phyloP scores from a whole-genome alignment of 768 basidiomycete species.

The Chlorophyllum brunneum region DNA sequence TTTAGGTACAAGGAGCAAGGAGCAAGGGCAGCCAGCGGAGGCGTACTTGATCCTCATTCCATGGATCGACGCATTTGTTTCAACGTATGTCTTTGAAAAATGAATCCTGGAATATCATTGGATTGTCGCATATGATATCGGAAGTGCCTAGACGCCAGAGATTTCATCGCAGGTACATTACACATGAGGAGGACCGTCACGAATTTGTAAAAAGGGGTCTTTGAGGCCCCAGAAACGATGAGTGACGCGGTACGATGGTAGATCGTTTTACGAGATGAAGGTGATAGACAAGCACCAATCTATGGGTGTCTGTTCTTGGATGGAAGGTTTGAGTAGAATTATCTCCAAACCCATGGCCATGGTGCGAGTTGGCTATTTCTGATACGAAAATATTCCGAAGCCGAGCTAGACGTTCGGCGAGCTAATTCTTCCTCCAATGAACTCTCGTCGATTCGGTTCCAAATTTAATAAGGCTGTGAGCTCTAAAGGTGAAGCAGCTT shows the following conservation, averaged over 20 bases:
- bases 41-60: neutral
- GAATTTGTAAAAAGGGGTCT: neutral
- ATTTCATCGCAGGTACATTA: neutral
- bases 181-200: neutral
- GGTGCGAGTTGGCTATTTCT: constrained; percentile 9
- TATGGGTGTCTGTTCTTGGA: neutral
- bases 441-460: constrained; percentile 1
- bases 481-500: neutral
- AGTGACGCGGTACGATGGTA: neutral
- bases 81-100: neutral
- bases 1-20: neutral
- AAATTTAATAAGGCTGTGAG: neutral
- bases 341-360: constrained; percentile 7
- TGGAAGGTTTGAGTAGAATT: constrained; percentile 6
- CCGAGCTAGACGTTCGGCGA: constrained; percentile 2
- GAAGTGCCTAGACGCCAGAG: neutral
- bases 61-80: neutral
- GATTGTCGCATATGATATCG: neutral
- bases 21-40: neutral
- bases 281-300: constrained; percentile 2
- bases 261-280: constrained; percentile 5
- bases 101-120: neutral
- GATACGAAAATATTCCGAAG: constrained; percentile 5
- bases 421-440: constrained; percentile 9
- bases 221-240: no score